Conservation (phyloP, 2,329 filamentous ascomycete species). For the Fonsecaea multimorphosa region DNA sequence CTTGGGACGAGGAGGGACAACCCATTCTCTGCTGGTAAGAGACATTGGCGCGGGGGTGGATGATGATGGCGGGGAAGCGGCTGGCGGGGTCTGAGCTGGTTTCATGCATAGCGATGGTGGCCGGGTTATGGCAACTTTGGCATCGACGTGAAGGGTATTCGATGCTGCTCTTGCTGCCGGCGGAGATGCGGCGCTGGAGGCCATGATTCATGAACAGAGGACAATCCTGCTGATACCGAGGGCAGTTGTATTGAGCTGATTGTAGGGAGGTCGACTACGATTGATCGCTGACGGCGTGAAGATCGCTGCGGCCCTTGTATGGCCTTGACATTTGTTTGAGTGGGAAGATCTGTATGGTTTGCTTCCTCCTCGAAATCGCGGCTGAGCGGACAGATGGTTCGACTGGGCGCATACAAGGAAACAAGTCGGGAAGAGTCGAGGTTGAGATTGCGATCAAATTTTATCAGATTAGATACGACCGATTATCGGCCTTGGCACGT, state of each 20-base stretch:
- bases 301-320: neutral
- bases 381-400: conserved; percentile 1
- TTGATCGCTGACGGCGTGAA: neutral
- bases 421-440: conserved; percentile 22
- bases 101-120: conserved; percentile 39
- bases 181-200: conserved; percentile 28
- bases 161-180: conserved; percentile 10
- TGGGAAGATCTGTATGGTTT: neutral
- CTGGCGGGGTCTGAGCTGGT: conserved; percentile 31
- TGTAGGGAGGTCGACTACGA: neutral
- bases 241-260: conserved; percentile 12
- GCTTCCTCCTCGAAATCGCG: neutral
- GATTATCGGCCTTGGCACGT: conserved; percentile 31
- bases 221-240: conserved; percentile 41
- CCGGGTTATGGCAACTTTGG: conserved; percentile 31
- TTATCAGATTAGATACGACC: conserved; percentile 44
- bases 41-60: conserved; percentile 52
- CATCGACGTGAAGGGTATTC: conserved; percentile 16
- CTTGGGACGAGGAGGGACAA: conserved; percentile 82
- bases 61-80: conserved; percentile 44
- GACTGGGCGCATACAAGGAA: neutral
- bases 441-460: conserved; percentile 32
- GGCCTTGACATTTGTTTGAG: neutral
- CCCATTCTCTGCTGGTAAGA: conserved; percentile 83
- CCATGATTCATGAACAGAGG: conserved; percentile 23